Conservation (phyloP, 1,284 basidiomycete genomes). For the Agaricales sp. region DNA sequence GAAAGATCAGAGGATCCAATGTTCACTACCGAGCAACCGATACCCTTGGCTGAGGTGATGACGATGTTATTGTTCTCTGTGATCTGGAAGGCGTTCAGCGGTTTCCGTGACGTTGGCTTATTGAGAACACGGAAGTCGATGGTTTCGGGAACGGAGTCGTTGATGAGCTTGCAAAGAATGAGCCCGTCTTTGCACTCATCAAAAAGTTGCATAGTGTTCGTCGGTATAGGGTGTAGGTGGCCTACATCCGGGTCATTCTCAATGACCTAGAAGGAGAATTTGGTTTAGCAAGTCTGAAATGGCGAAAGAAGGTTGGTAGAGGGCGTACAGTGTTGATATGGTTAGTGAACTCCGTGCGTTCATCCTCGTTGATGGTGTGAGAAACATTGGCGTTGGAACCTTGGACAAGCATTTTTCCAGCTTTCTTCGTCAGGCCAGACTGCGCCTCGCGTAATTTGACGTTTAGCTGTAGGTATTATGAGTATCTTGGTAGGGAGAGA, state of each 20-base stretch:
- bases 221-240: slow-evolving; percentile 83
- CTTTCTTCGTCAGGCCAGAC: slow-evolving; percentile 57
- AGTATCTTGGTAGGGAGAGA: slow-evolving; percentile 12
- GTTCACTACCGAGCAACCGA: slow-evolving; percentile 97
- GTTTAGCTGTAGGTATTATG: slow-evolving; percentile 47
- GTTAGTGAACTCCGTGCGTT: slow-evolving; percentile 90
- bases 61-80: slow-evolving; percentile 99
- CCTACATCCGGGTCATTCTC: slow-evolving; percentile 86
- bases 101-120: slow-evolving; percentile 68
- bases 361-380: slow-evolving; percentile 98
- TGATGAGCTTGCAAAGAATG: slow-evolving; percentile 96
- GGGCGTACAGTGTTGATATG: slow-evolving; percentile 83
- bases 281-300: slow-evolving; percentile 6
- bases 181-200: slow-evolving; percentile 95
- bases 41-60: slow-evolving; percentile 95
- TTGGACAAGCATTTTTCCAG: slow-evolving; percentile 90
- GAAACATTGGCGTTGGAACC: slow-evolving; percentile 94
- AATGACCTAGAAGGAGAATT: slow-evolving; percentile 60
- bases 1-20: slow-evolving; percentile 91
- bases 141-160: slow-evolving; percentile 97
- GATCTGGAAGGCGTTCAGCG: slow-evolving; percentile 93
- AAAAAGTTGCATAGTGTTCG: slow-evolving; percentile 98
- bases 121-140: slow-evolving; percentile 98
- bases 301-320: background rate
- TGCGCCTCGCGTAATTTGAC: slow-evolving; percentile 65